A percentile compares a stretch with the other conserved stretches of the same genome.
These are phyloP conservation scores for Thraustochytrium striatum DNA, from an alignment of 352 stramenopile species.

Conservation along the genomic window DNA sequence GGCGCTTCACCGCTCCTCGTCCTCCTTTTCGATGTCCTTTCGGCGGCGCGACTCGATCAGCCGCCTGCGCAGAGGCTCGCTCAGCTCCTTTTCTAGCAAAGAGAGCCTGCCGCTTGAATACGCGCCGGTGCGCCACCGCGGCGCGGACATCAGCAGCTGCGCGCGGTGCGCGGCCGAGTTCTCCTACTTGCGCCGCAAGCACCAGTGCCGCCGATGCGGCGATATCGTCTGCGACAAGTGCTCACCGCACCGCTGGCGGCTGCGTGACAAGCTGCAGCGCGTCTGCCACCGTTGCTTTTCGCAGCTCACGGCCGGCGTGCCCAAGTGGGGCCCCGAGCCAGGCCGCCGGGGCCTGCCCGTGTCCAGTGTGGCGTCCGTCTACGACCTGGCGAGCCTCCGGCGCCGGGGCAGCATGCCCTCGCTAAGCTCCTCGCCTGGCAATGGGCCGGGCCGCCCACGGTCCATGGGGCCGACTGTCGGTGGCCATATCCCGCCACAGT, in stretches of 20 bases:
- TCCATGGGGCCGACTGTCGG: too few species aligned
- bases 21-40: not conserved
- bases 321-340: not conserved
- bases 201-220: conserved; percentile 80
- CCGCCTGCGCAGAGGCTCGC: not conserved
- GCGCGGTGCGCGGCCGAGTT: conserved; percentile 77
- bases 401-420: conserved; percentile 19
- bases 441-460: too few species aligned
- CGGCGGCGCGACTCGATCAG: not conserved
- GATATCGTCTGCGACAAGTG: conserved; percentile 85
- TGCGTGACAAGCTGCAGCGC: conserved; percentile 51
- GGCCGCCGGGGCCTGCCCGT: not conserved
- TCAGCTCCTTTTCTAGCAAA: not conserved
- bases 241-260: conserved; percentile 68
- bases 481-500: too few species aligned
- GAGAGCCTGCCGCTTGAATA: not conserved
- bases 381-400: not conserved
- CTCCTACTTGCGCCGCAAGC: conserved; percentile 71
- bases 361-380: not conserved
- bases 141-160: conserved; percentile 57
- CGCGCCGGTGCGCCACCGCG: conserved; percentile 1
- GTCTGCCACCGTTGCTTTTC: conserved; percentile 27
- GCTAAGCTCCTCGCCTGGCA: not conserved
- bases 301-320: not conserved
- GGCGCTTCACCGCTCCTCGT: not conserved